These are phyloP conservation scores for Chlorella sorokiniana DNA, from an alignment of 139 green algal species.

Conservation along the genomic window DNA sequence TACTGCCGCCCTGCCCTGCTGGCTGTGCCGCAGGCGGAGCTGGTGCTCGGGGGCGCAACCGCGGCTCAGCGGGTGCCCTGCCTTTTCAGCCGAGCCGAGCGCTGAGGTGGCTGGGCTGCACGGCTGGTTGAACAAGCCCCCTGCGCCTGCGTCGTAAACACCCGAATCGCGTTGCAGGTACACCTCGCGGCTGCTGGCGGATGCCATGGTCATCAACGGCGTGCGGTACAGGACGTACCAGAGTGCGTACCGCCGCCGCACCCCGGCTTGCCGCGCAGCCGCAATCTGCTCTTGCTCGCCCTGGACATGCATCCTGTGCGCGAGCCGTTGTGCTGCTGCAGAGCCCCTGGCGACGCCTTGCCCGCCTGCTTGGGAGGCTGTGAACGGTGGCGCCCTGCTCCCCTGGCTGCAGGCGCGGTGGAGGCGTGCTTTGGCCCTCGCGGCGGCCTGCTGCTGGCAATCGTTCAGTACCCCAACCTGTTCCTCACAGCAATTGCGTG, in stretches of 20 bases:
- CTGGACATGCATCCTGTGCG: too few relatives aligned
- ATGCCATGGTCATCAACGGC: slow-evolving; percentile 40
- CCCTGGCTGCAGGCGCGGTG: slow-evolving; percentile 7
- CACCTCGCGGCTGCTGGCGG: slow-evolving; percentile 43
- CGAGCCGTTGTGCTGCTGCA: too few relatives aligned
- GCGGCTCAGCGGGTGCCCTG: too few relatives aligned
- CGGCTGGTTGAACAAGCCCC: too few relatives aligned
- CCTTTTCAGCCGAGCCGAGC: too few relatives aligned
- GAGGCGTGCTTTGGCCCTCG: slow-evolving; percentile 28
- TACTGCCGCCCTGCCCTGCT: background rate
- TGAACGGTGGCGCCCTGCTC: background rate
- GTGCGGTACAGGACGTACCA: slow-evolving; percentile 3
- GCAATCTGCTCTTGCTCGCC: background rate
- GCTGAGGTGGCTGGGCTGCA: too few relatives aligned
- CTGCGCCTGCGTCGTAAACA: background rate
- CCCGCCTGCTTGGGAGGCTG: background rate
- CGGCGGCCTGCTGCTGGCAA: slow-evolving; percentile 24
- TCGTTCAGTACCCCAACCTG: slow-evolving; percentile 54
- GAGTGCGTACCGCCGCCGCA: background rate
- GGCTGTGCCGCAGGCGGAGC: too few relatives aligned
- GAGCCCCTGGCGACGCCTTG: background rate
- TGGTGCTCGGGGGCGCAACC: too few relatives aligned
- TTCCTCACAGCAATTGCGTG: slow-evolving; percentile 50
- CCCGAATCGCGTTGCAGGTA: slow-evolving; percentile 25
- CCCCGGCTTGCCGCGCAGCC: background rate